Conservation (phyloP, 495 filamentous ascomycete species). For the Penicillium alfredii region DNA sequence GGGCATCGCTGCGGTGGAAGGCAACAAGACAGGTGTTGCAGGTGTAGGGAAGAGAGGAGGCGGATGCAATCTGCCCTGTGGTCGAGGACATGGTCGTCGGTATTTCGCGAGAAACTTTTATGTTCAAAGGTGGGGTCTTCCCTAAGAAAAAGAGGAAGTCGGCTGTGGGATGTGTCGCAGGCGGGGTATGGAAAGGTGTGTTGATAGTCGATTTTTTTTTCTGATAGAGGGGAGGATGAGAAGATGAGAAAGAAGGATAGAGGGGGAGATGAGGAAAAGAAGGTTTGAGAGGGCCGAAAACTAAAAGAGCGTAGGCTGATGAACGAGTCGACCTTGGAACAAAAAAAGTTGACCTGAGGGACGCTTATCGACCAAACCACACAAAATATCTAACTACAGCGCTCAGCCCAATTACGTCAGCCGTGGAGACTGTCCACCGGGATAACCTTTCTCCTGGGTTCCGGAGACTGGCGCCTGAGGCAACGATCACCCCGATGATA, state of each 20-base stretch:
- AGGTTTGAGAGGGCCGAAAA: too few relatives aligned
- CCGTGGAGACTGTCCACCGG: neutral
- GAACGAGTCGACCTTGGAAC: too few relatives aligned
- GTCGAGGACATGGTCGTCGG: conserved; percentile 16
- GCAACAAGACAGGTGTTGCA: conserved; percentile 98
- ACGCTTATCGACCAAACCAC: conserved; percentile 19
- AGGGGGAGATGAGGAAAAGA: too few relatives aligned
- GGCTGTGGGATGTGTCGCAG: conserved; percentile 19
- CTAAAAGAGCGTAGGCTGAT: too few relatives aligned
- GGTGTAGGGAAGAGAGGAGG: conserved; percentile 68
- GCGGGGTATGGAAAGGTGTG: conserved; percentile 27
- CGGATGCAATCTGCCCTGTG: conserved; percentile 10
- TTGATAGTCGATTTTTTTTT: conserved; percentile 1
- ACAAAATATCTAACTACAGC: too few relatives aligned
- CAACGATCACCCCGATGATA: conserved; percentile 14
- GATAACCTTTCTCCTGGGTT: conserved; percentile 9
- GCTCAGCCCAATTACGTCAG: neutral
- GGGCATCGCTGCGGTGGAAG: conserved; percentile 88
- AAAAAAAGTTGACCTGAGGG: too few relatives aligned
- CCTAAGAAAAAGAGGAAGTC: conserved; percentile 13
- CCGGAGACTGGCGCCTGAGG: conserved; percentile 19
- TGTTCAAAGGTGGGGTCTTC: conserved; percentile 2
- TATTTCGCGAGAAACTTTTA: conserved; percentile 1
- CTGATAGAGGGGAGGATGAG: too few relatives aligned
- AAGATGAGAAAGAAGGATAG: too few relatives aligned